Conservation (phyloP, 306 rosid species). For the Urtica urens region DNA sequence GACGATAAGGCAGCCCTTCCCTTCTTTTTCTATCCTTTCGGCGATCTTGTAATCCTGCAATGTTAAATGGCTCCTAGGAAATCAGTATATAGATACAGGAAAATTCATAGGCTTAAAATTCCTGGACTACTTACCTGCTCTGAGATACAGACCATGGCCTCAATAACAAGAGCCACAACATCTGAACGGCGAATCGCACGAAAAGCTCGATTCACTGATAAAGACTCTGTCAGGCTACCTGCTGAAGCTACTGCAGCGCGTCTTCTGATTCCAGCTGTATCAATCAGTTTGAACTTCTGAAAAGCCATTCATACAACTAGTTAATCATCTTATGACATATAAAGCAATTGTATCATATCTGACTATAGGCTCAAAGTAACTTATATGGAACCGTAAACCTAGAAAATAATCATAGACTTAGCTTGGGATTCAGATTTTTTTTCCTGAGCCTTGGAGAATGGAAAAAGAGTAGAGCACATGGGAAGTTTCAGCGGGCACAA, state of each 20-base stretch:
- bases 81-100: not conserved
- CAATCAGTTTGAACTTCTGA: constrained; percentile 81
- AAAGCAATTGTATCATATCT: not conserved
- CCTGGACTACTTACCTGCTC: no score
- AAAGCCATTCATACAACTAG: constrained; percentile 9
- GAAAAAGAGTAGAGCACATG: no score
- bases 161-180: constrained; percentile 88
- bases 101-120: not conserved
- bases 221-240: constrained; percentile 77
- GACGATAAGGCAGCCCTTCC: constrained; percentile 86
- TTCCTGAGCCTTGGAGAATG: no score
- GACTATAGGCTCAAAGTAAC: no score
- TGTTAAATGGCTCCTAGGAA: not conserved
- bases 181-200: constrained; percentile 90
- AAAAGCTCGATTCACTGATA: constrained; percentile 91
- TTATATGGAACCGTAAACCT: no score
- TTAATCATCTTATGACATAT: constrained; percentile 1
- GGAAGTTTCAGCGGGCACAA: no score
- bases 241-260: constrained; percentile 66
- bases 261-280: constrained; percentile 96
- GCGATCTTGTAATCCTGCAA: constrained; percentile 81
- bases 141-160: constrained; percentile 94
- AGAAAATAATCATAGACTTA: no score
- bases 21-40: constrained; percentile 89
- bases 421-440: no score